Conservation (phyloP, 2,329 filamentous ascomycete genomes). For the Biscogniauxia sp. region DNA sequence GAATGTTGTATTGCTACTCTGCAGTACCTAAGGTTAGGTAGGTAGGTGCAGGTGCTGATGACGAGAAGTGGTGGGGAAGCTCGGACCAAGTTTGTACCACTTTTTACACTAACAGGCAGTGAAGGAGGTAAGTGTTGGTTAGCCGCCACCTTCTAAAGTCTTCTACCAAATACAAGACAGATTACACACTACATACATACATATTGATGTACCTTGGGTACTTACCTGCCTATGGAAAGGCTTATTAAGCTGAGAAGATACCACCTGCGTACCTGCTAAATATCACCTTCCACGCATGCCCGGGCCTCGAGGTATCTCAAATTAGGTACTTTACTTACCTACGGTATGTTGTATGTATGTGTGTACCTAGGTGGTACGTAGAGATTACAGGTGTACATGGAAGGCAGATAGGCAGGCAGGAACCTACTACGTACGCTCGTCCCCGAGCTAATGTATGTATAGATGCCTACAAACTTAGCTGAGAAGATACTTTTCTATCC, state of each 20-base stretch:
- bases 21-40: conserved; percentile 8
- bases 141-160: conserved; percentile 23
- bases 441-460: background rate
- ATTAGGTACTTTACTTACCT: too few relatives aligned
- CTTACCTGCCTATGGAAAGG: background rate
- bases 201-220: too few relatives aligned
- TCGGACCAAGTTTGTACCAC: conserved; percentile 19
- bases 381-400: background rate
- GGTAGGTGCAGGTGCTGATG: conserved; percentile 8
- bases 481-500: background rate
- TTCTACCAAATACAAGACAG: conserved; percentile 13
- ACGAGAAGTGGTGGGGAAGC: conserved; percentile 20
- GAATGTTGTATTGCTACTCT: conserved; percentile 2
- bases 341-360: too few relatives aligned
- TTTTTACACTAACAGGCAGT: conserved; percentile 1
- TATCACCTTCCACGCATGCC: too few relatives aligned
- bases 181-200: background rate
- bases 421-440: too few relatives aligned
- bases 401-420: background rate
- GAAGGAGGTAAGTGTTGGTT: background rate
- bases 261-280: too few relatives aligned
- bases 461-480: background rate
- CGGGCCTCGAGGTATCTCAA: too few relatives aligned
- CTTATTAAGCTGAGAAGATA: background rate
- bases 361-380: too few relatives aligned